Evolutionary conservation across 768 basidiomycete species (phyloP), one percentile per base, ranked within the genome.

Genomic region (Leccinum pellstonianum): DNA sequence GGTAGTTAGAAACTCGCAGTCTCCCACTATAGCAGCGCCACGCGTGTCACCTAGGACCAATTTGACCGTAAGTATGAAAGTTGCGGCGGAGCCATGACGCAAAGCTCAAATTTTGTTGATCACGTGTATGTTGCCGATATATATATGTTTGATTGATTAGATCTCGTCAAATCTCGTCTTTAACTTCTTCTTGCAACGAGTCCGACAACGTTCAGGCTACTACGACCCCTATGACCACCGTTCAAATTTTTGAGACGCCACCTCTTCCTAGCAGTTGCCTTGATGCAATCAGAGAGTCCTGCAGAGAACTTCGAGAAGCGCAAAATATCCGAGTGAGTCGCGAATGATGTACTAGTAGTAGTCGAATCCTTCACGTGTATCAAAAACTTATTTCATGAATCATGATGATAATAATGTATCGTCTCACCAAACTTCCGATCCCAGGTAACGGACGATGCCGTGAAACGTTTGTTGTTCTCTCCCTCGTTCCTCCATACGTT

Each of bases 401-500:
- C 38, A 41, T 41, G 9, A 41, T n/a, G 41, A 41, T 10, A 4
- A 46, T 52, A 52, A 15, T 21, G 52, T 38, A 38, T 8, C n/a
- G 17, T 41, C 64, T 67, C 61, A 66, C 62, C 56, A 43, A 57
- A 46, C 15, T 54, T 49, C 31, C 25, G 14, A 62, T 48, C 35
- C 8, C 64, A 92, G 90, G 85, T 94, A 58, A 70, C 78, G 41
- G 70, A 77, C 29, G 76, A 81, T 51, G 75, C 81, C 23, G 85
- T 94, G 64, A 77, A 81, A 63, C 80, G 85, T 14, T 76, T 93
- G 19, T 70, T 94, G 14, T 73, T 78, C 38, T 90, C 90, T 6
- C 78, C 84, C 10, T 80, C 85, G 1, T 90, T 93, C 69, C 80
- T 77, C 8, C 72, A 75, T 46, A 84, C 86, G 2, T 90, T 86